Percentiles rank a stretch among this genome's conserved stretches.
These are phyloP conservation scores for Podosphaera leucotricha DNA, from an alignment of 2,329 filamentous ascomycete species.

Conservation along the genomic window DNA sequence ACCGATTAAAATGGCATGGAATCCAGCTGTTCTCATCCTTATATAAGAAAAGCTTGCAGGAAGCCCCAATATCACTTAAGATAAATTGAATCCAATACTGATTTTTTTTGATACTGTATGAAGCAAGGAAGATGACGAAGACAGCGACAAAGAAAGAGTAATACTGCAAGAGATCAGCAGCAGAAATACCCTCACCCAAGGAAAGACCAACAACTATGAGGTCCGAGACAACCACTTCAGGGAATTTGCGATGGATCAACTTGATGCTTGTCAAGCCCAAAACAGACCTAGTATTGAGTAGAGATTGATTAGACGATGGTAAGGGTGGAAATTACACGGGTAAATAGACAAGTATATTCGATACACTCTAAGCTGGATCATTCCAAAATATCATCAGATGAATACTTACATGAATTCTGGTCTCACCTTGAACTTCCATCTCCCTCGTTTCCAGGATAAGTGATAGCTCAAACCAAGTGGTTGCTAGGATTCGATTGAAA, in stretches of 20 bases:
- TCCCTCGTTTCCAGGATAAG: conserved; percentile 1
- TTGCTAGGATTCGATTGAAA: background rate
- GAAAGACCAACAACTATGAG: background rate
- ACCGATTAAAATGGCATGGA: background rate
- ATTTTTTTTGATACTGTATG: background rate
- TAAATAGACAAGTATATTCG: background rate
- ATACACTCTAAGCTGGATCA: background rate
- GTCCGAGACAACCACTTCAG: background rate
- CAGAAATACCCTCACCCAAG: background rate
- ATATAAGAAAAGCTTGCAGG: background rate
- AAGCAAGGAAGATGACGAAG: background rate
- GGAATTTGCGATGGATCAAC: background rate
- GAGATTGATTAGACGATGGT: background rate
- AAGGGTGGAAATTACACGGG: background rate
- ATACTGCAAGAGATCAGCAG: background rate
- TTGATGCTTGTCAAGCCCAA: background rate
- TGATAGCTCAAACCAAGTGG: background rate
- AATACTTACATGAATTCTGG: background rate
- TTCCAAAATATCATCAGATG: background rate
- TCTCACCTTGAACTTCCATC: background rate
- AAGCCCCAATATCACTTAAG: background rate
- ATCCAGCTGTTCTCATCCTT: background rate
- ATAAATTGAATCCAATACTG: background rate
- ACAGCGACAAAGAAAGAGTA: background rate
- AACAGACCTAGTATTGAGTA: background rate